These are phyloP conservation scores for Cardamine chenopodiifolia DNA, from an alignment of 345 rosid genomes.

Conservation along the genomic window DNA sequence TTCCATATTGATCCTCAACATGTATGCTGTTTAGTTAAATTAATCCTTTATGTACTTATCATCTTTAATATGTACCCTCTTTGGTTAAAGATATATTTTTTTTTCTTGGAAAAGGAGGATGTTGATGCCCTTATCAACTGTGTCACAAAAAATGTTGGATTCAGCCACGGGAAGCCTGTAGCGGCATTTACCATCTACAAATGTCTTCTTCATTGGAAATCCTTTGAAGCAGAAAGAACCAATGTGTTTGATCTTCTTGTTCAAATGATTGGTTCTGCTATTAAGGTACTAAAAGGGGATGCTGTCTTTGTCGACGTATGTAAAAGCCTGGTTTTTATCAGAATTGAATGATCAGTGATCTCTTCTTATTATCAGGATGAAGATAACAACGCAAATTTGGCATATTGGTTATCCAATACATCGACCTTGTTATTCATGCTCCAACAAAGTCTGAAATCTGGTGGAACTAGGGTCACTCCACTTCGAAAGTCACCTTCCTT, in stretches of 20 bases:
- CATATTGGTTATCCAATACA: conserved; percentile 94
- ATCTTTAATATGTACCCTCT: conserved; percentile 13
- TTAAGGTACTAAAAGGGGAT: conserved; percentile 59
- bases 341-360: conserved; percentile 11
- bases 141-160: conserved; percentile 74
- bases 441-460: conserved; percentile 79
- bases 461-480: conserved; percentile 65
- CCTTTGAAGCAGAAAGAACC: conserved; percentile 94
- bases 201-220: conserved; percentile 97
- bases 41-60: conserved; percentile 1
- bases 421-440: conserved; percentile 86
- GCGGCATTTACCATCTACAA: conserved; percentile 92
- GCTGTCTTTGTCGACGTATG: neutral
- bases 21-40: conserved; percentile 51
- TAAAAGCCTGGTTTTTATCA: neutral
- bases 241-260: conserved; percentile 96
- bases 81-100: conserved; percentile 26
- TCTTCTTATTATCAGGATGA: conserved; percentile 58
- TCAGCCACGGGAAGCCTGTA: conserved; percentile 84
- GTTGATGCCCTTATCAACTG: conserved; percentile 83
- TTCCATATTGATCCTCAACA: conserved; percentile 71
- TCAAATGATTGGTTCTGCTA: conserved; percentile 96
- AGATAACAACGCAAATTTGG: conserved; percentile 79
- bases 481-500: conserved; percentile 72
- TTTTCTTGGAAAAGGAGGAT: conserved; percentile 66